phyloP scores from a whole-genome alignment of 169 alveolate genomes.

The Cryptosporidium canis region DNA sequence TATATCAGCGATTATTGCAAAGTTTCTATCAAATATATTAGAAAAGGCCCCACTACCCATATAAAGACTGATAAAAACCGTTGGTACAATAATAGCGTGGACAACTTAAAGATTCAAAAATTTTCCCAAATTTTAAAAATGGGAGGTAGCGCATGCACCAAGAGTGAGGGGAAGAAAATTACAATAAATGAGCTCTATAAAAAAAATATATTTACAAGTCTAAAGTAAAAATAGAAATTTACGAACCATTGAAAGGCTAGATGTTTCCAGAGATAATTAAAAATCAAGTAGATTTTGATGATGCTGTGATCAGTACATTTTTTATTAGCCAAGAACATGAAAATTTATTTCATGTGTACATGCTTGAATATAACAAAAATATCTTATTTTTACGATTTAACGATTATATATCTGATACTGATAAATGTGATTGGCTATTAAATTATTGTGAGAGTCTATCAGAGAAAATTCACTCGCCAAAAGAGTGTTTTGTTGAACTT shows the following conservation, averaged over 20 bases:
- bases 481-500: not conserved
- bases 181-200: not conserved
- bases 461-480: not conserved
- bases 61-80: not conserved
- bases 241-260: not conserved
- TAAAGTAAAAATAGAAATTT: not conserved
- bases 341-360: slow-evolving; percentile 3
- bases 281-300: not conserved
- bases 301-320: not conserved
- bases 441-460: slow-evolving; percentile 29
- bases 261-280: slow-evolving; percentile 1
- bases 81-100: not conserved
- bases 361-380: slow-evolving; percentile 21
- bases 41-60: not conserved
- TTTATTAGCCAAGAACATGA: not conserved
- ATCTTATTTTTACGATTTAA: slow-evolving; percentile 28
- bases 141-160: not conserved
- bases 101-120: not conserved
- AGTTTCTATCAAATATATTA: slow-evolving; percentile 38
- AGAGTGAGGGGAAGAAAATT: not conserved
- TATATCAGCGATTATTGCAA: slow-evolving; percentile 56
- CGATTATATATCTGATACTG: not conserved
- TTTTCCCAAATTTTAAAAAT: not conserved
- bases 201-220: not conserved
- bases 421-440: slow-evolving; percentile 39